phyloP scores from a whole-genome alignment of 148 eudicot species.

The Agrostemma githago region DNA sequence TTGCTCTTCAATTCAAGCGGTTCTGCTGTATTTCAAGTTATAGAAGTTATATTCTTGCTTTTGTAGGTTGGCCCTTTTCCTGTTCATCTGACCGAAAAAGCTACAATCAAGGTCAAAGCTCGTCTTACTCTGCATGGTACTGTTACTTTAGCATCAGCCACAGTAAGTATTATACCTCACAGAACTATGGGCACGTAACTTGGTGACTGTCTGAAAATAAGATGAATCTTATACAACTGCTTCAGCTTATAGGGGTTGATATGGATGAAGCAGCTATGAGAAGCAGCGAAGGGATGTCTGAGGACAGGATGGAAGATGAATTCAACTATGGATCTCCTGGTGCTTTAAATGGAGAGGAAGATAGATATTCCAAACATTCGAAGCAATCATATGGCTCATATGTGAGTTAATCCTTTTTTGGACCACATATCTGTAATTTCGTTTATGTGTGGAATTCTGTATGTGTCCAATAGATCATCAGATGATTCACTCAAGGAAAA shows the following conservation, averaged over 20 bases:
- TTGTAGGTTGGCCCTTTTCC: constrained; percentile 80
- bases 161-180: constrained; percentile 38
- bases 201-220: not conserved
- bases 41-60: constrained; percentile 6
- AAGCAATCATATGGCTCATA: constrained; percentile 16
- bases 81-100: constrained; percentile 34
- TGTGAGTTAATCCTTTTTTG: constrained; percentile 39
- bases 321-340: constrained; percentile 33
- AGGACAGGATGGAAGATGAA: constrained; percentile 39
- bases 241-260: constrained; percentile 56
- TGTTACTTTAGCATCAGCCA: constrained; percentile 51
- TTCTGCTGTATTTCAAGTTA: not conserved
- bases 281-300: constrained; percentile 26
- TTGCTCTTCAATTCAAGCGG: not conserved
- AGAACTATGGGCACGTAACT: not conserved
- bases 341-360: constrained; percentile 33
- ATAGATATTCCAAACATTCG: constrained; percentile 22
- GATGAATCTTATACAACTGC: constrained; percentile 11
- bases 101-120: constrained; percentile 57
- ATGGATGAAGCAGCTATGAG: constrained; percentile 28
- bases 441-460: not conserved
- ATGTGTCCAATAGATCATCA: not conserved
- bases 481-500: not conserved
- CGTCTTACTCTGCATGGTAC: constrained; percentile 63
- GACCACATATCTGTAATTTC: not conserved